phyloP scores from a whole-genome alignment of 164 flowering plant genomes.

The Macadamia tetraphylla region DNA sequence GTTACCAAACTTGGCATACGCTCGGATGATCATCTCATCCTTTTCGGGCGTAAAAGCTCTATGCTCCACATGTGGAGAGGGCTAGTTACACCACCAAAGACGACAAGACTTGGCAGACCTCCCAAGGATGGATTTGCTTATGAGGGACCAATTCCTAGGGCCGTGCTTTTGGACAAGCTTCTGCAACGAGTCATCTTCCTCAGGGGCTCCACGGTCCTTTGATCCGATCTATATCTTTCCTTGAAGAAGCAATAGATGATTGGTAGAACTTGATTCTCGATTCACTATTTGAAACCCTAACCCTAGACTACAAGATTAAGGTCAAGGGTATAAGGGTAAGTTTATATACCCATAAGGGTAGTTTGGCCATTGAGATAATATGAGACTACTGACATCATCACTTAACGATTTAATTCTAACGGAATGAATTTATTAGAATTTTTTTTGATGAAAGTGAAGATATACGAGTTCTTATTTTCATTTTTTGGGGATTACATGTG shows the following conservation, averaged over 20 bases:
- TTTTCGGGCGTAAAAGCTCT: conserved; percentile 67
- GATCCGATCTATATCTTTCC: conserved; percentile 69
- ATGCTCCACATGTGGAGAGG: conserved; percentile 79
- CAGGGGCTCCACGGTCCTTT: conserved; percentile 97
- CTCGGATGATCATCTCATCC: conserved; percentile 62
- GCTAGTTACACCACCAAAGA: conserved; percentile 89
- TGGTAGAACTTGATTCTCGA: too few species aligned
- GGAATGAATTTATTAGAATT: too few species aligned
- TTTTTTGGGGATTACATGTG: too few species aligned
- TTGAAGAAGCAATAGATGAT: too few species aligned
- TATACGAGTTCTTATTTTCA: too few species aligned
- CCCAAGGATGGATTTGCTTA: conserved; percentile 77
- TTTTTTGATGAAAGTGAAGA: conserved; percentile 31
- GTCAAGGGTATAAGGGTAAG: too few species aligned
- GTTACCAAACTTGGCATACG: conserved; percentile 68
- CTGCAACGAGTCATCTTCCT: conserved; percentile 67
- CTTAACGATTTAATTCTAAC: too few species aligned
- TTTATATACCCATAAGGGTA: too few species aligned
- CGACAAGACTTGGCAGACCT: conserved; percentile 90
- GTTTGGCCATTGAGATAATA: too few species aligned
- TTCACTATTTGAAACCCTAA: too few species aligned
- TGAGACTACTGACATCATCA: too few species aligned
- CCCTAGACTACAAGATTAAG: too few species aligned
- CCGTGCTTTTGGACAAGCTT: conserved; percentile 65
- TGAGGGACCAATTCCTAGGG: conserved; percentile 83